These are phyloP conservation scores for Schizosaccharomyces cryophilus DNA, from an alignment of 805 yeast species.

Conservation along the genomic window DNA sequence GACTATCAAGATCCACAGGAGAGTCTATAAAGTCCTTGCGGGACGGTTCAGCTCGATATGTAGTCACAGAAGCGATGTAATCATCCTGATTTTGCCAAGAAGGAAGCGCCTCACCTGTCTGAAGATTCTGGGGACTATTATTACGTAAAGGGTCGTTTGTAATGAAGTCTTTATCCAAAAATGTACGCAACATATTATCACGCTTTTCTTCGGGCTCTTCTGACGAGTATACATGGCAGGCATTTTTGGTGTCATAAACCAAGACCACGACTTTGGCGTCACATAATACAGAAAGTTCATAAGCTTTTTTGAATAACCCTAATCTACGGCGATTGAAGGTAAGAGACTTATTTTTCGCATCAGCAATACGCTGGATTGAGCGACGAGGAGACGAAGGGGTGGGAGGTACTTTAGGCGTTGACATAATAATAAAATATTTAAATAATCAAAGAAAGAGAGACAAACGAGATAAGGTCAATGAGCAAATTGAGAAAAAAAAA, in stretches of 20 bases:
- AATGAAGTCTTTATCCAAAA: background rate
- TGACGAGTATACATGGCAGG: constrained; percentile 1
- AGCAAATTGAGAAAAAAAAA: too few species aligned
- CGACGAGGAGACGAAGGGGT: background rate
- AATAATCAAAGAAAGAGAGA: background rate
- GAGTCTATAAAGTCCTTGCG: background rate
- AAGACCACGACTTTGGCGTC: constrained; percentile 83
- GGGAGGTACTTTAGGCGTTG: background rate
- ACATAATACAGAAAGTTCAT: constrained; percentile 69
- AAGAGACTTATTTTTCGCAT: background rate
- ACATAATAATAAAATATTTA: background rate
- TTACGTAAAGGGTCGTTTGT: background rate
- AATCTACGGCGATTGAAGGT: constrained; percentile 88
- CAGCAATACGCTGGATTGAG: background rate
- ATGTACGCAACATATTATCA: background rate
- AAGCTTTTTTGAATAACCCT: constrained; percentile 63
- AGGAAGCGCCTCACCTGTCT: background rate
- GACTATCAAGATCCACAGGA: background rate
- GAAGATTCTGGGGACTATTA: background rate
- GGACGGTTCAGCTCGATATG: background rate
- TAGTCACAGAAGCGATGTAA: background rate
- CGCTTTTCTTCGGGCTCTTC: background rate
- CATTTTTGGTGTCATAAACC: constrained; percentile 25
- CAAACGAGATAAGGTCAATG: too few species aligned
- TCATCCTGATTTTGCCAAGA: background rate